Evolutionary conservation across 257 asterid species (phyloP).

Genomic region (Solanum medicagineum): DNA sequence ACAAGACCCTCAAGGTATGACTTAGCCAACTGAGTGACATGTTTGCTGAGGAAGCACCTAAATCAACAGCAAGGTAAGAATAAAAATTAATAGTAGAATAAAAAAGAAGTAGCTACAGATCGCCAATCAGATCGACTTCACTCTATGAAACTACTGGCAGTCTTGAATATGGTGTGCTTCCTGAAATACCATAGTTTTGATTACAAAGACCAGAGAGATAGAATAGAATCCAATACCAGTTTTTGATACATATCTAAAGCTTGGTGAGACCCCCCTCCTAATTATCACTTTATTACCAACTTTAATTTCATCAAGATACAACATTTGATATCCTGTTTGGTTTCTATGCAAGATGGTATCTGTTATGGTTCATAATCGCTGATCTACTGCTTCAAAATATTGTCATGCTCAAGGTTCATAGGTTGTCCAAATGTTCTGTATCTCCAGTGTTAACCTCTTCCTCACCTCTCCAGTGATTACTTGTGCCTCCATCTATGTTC

Average conservation of each 20-base stretch:
- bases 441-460: not conserved
- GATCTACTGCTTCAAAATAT: not conserved
- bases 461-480: not conserved
- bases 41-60: not conserved
- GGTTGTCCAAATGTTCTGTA: not conserved
- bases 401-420: not conserved
- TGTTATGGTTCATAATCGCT: not conserved
- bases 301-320: not conserved
- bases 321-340: not conserved
- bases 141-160: not conserved
- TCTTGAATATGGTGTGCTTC: not conserved
- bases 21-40: not conserved
- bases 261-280: not conserved
- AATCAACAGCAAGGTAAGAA: not conserved
- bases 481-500: not conserved
- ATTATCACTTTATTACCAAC: not conserved
- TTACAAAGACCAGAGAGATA: not conserved
- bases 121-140: not conserved
- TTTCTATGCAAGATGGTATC: not conserved
- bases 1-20: not conserved
- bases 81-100: not conserved
- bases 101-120: not conserved
- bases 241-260: not conserved
- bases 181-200: not conserved
- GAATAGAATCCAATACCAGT: not conserved